These are phyloP conservation scores for Excoecaria cochinchinensis DNA, from an alignment of 345 rosid species.

Conservation along the genomic window DNA sequence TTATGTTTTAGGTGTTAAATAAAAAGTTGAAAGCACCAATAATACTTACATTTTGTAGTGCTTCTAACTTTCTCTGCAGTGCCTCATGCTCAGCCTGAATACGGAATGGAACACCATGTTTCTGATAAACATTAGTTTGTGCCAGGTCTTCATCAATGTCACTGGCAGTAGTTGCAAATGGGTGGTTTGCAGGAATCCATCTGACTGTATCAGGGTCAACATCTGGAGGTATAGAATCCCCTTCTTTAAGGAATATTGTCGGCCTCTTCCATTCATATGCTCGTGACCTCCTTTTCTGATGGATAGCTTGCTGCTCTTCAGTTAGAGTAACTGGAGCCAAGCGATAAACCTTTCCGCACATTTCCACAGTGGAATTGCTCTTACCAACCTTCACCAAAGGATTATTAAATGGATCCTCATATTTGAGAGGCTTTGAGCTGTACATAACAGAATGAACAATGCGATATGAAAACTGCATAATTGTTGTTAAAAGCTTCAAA, in stretches of 20 bases:
- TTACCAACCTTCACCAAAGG: conserved; percentile 77
- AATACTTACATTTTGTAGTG: conserved; percentile 63
- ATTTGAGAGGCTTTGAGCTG: conserved; percentile 77
- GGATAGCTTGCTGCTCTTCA: conserved; percentile 63
- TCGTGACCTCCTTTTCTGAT: conserved; percentile 89
- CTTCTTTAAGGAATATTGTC: conserved; percentile 84
- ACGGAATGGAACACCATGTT: conserved; percentile 91
- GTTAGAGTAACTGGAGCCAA: conserved; percentile 89
- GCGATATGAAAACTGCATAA: neutral
- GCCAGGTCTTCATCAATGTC: conserved; percentile 91
- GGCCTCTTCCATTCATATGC: conserved; percentile 99
- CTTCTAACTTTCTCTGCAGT: conserved; percentile 79
- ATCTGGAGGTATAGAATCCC: conserved; percentile 79
- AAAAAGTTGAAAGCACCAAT: neutral
- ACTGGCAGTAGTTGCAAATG: conserved; percentile 84
- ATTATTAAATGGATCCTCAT: conserved; percentile 92
- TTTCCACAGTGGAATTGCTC: conserved; percentile 77
- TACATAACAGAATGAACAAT: conserved; percentile 15
- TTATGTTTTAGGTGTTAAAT: neutral
- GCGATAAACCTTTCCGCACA: conserved; percentile 88
- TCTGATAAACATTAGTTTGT: conserved; percentile 83
- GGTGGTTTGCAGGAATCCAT: conserved; percentile 99
- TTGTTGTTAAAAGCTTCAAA: neutral
- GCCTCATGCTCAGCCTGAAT: conserved; percentile 94
- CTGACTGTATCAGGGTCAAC: conserved; percentile 88